Conservation (phyloP, 2,329 filamentous ascomycete genomes). For the Fusarium sp. region DNA sequence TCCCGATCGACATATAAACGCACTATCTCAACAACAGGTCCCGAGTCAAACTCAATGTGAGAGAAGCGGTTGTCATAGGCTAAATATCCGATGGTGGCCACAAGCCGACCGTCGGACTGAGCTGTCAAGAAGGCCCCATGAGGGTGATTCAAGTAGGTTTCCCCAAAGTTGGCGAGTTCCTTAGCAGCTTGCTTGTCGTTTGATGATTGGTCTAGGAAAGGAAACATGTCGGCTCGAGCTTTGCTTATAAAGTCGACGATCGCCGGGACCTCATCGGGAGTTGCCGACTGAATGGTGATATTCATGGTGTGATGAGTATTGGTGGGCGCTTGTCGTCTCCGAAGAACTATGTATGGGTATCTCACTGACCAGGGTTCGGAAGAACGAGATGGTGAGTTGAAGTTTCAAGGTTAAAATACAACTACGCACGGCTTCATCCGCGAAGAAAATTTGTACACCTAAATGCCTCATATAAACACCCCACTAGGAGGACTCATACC, state of each 20-base stretch:
- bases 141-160: slow-evolving; percentile 39
- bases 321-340: too few species aligned
- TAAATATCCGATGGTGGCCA: slow-evolving; percentile 44
- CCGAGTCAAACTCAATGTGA: slow-evolving; percentile 27
- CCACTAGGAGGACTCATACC: not conserved
- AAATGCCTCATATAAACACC: not conserved
- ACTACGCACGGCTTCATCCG: too few species aligned
- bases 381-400: not conserved
- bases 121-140: slow-evolving; percentile 41
- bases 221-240: slow-evolving; percentile 46
- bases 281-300: slow-evolving; percentile 27
- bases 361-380: not conserved
- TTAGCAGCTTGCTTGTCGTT: slow-evolving; percentile 23
- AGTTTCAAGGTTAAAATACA: not conserved
- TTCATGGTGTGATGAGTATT: slow-evolving; percentile 2
- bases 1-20: slow-evolving; percentile 44
- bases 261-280: slow-evolving; percentile 33
- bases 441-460: not conserved
- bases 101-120: slow-evolving; percentile 14
- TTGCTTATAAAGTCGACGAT: slow-evolving; percentile 40
- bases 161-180: slow-evolving; percentile 38
- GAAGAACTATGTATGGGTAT: not conserved
- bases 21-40: slow-evolving; percentile 43
- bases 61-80: slow-evolving; percentile 45
- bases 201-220: slow-evolving; percentile 38